Evolutionary conservation across 768 basidiomycete species (phyloP).

Genomic region (Pisolithus orientalis): DNA sequence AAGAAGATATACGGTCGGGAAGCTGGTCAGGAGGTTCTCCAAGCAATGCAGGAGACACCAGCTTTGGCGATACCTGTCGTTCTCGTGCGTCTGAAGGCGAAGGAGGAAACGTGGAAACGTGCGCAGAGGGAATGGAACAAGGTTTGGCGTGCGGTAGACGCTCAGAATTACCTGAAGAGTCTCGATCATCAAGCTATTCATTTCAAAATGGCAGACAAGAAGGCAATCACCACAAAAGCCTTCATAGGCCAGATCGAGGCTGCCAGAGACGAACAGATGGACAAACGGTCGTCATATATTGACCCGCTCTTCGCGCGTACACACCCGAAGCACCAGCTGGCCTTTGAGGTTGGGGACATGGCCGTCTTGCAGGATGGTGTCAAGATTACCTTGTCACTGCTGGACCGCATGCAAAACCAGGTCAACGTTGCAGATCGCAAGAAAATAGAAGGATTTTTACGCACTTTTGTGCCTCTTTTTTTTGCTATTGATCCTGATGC

Average conservation of each 20-base stretch:
- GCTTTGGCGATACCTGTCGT: conserved; percentile 86
- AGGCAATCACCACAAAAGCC: conserved; percentile 64
- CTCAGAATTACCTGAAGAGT: conserved; percentile 87
- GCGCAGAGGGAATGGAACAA: conserved; percentile 98
- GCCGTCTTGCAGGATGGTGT: conserved; percentile 79
- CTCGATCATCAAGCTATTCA: conserved; percentile 90
- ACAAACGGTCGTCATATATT: conserved; percentile 57
- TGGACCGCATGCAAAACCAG: conserved; percentile 83
- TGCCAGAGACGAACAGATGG: conserved; percentile 74
- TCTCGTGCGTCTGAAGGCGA: conserved; percentile 82
- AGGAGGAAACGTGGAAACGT: conserved; percentile 98
- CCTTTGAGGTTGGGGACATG: conserved; percentile 68
- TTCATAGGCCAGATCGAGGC: conserved; percentile 83
- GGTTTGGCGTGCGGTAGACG: conserved; percentile 96
- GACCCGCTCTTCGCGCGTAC: conserved; percentile 52
- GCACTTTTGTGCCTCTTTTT: conserved; percentile 70
- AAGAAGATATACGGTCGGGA: conserved; percentile 97
- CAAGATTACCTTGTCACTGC: conserved; percentile 83
- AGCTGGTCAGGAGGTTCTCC: conserved; percentile 71
- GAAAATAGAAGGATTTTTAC: conserved; percentile 75
- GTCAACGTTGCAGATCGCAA: conserved; percentile 66
- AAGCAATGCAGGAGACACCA: conserved; percentile 90
- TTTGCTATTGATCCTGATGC: conserved; percentile 66
- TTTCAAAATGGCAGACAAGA: conserved; percentile 91
- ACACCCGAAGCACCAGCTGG: conserved; percentile 70